phyloP scores from a whole-genome alignment of 2,329 filamentous ascomycete genomes.

The Fusarium ramigenum region DNA sequence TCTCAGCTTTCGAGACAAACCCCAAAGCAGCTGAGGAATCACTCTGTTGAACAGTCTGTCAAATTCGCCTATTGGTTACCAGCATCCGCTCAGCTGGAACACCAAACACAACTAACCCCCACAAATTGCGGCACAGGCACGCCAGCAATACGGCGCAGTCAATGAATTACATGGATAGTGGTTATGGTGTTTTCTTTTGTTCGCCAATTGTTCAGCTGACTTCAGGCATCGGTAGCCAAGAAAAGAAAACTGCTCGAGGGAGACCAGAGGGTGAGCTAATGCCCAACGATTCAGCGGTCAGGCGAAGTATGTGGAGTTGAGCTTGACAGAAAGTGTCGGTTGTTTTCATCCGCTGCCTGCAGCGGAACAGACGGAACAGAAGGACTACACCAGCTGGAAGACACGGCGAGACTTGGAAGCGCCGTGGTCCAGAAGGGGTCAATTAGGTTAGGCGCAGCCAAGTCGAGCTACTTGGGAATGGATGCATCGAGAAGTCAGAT shows the following conservation, averaged over 20 bases:
- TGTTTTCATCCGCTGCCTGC: slow-evolving; percentile 8
- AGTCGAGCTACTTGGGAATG: slow-evolving; percentile 1
- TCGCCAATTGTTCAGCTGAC: slow-evolving; percentile 2
- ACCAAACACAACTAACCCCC: slow-evolving; percentile 16
- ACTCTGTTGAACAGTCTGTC: neutral
- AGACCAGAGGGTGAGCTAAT: neutral
- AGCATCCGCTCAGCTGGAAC: slow-evolving; percentile 37
- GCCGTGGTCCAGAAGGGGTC: neutral
- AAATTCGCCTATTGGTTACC: slow-evolving; percentile 38
- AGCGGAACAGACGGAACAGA: slow-evolving; percentile 11
- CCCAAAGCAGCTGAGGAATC: slow-evolving; percentile 1
- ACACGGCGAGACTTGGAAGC: neutral
- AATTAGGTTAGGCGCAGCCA: neutral
- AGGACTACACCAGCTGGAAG: neutral
- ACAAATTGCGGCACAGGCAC: slow-evolving; percentile 17
- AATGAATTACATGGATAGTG: slow-evolving; percentile 13
- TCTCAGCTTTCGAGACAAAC: neutral
- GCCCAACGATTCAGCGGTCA: slow-evolving; percentile 20
- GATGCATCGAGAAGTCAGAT: slow-evolving; percentile 8
- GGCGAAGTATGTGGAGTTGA: slow-evolving; percentile 18
- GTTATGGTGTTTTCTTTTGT: slow-evolving; percentile 24
- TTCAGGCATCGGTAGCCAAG: slow-evolving; percentile 1
- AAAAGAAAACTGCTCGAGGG: neutral
- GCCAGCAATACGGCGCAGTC: slow-evolving; percentile 12
- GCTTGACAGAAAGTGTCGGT: slow-evolving; percentile 11